These are phyloP conservation scores for Boletus holoroseus DNA, from an alignment of 1,284 basidiomycete genomes.

Conservation along the genomic window DNA sequence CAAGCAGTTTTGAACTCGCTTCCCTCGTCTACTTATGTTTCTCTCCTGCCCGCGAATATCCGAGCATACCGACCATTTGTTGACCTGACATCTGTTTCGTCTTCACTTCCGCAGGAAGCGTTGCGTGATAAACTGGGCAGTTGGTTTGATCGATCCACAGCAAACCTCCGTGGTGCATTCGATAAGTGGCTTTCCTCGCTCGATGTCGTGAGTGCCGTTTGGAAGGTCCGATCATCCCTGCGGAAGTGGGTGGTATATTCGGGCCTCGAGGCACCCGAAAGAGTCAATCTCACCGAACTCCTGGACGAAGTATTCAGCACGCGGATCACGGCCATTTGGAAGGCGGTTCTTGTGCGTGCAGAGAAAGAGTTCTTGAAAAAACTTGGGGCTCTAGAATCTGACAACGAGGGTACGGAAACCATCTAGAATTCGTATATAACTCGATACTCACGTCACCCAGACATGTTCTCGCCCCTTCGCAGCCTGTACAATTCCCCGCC, in stretches of 20 bases:
- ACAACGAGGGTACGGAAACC: constrained; percentile 16
- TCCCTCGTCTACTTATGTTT: constrained; percentile 68
- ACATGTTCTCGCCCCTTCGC: constrained; percentile 41
- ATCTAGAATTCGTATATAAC: background rate
- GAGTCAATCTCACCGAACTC: constrained; percentile 35
- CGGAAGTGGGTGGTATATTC: constrained; percentile 43
- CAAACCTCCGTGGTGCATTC: constrained; percentile 42
- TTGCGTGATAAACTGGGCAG: constrained; percentile 45
- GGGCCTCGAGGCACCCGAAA: constrained; percentile 44
- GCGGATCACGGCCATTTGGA: constrained; percentile 58
- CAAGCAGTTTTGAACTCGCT: constrained; percentile 55
- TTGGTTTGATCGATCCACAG: constrained; percentile 57
- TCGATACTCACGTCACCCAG: constrained; percentile 33
- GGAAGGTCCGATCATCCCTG: constrained; percentile 53
- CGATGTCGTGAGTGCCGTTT: constrained; percentile 55
- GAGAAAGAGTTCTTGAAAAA: constrained; percentile 43
- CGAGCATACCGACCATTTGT: constrained; percentile 70
- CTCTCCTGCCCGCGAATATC: constrained; percentile 58
- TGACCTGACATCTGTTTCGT: constrained; percentile 53
- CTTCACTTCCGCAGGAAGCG: constrained; percentile 41
- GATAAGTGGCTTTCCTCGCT: constrained; percentile 55
- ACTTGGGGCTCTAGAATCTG: constrained; percentile 26
- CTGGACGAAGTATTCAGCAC: constrained; percentile 49
- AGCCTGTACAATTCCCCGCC: constrained; percentile 53
- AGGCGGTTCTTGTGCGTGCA: constrained; percentile 39